phyloP scores from a whole-genome alignment of 257 asterid species.

The Coffea canephora region DNA sequence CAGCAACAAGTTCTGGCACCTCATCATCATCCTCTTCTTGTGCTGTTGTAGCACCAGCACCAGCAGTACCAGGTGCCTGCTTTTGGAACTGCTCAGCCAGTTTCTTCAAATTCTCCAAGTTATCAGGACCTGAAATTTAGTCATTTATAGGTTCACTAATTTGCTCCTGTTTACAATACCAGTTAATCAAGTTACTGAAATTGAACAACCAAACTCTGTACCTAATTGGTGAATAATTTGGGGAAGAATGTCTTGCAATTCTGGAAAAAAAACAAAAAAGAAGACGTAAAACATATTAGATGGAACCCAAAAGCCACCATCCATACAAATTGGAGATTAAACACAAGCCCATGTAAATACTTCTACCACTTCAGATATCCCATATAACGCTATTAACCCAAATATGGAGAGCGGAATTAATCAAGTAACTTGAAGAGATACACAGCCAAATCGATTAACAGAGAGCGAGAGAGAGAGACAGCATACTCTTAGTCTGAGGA shows the following conservation, averaged over 20 bases:
- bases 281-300: background rate
- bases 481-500: conserved; percentile 74
- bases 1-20: conserved; percentile 72
- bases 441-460: background rate
- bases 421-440: background rate
- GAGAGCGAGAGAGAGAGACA: background rate
- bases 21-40: conserved; percentile 56
- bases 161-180: background rate
- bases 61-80: conserved; percentile 50
- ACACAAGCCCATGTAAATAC: background rate
- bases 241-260: conserved; percentile 56
- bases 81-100: conserved; percentile 79
- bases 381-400: background rate
- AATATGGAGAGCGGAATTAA: no score
- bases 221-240: conserved; percentile 52
- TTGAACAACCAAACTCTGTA: background rate
- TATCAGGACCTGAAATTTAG: conserved; percentile 60
- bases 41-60: conserved; percentile 15
- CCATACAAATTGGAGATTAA: background rate
- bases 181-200: background rate
- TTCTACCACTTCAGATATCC: background rate
- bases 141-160: background rate
- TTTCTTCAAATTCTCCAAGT: conserved; percentile 75
- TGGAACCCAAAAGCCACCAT: background rate
- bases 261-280: conserved; percentile 27